Evolutionary conservation across 1,284 basidiomycete species (phyloP).

Genomic region (Tilletia horrida): DNA sequence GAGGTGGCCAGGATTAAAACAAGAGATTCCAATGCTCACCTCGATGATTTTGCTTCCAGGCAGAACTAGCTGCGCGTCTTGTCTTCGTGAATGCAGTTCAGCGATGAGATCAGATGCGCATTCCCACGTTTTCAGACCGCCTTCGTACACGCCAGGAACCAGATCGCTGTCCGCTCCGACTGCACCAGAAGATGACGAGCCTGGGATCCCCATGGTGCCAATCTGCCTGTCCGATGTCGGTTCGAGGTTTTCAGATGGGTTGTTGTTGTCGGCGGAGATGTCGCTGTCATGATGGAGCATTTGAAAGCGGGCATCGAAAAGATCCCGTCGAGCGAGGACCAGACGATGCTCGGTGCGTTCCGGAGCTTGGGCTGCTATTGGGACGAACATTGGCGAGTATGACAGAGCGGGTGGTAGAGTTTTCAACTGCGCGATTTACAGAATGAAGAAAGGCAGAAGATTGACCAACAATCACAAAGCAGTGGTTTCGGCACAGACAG

Average conservation of each 20-base stretch:
- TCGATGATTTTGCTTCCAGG: conserved; percentile 30
- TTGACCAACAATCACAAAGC: neutral
- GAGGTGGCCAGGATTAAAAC: too few species aligned
- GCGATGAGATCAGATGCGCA: conserved; percentile 77
- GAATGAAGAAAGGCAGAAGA: neutral
- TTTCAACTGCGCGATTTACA: neutral
- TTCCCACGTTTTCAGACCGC: conserved; percentile 97
- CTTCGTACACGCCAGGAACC: conserved; percentile 88
- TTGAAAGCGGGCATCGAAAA: conserved; percentile 92
- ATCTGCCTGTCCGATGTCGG: too few species aligned
- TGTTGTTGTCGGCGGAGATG: conserved; percentile 39
- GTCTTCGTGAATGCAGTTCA: conserved; percentile 27
- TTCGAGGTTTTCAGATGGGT: too few species aligned
- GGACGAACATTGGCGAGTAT: conserved; percentile 31
- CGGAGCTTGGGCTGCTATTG: conserved; percentile 10
- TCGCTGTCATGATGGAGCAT: conserved; percentile 61
- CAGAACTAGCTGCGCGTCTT: conserved; percentile 14
- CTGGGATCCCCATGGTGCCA: neutral
- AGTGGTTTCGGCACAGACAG: too few species aligned
- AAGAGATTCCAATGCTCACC: neutral
- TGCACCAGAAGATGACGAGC: conserved; percentile 54
- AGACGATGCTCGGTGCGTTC: conserved; percentile 35
- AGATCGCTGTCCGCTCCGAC: conserved; percentile 82
- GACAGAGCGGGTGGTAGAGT: conserved; percentile 34
- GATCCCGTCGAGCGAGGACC: conserved; percentile 71